phyloP scores from a whole-genome alignment of 352 stramenopile species.

The Globisporangium ultimum region DNA sequence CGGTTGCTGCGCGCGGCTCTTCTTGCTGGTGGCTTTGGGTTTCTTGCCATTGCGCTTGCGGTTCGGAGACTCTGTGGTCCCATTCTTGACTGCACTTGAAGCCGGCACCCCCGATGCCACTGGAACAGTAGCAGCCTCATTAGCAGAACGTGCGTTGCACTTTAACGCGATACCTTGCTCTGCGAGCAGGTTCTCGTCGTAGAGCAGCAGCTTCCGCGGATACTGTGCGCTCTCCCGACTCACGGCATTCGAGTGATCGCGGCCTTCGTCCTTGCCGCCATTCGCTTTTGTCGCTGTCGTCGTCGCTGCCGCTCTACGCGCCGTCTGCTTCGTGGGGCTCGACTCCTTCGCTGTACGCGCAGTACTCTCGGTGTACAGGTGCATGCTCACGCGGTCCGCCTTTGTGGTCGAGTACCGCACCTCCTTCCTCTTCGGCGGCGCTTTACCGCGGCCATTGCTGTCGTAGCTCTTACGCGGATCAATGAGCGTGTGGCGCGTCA shows the following conservation, averaged over 20 bases:
- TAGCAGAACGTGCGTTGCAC: not conserved
- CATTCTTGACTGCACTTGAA: conserved; percentile 10
- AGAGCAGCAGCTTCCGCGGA: conserved; percentile 21
- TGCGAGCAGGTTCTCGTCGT: conserved; percentile 22
- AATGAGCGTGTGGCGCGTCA: conserved; percentile 12
- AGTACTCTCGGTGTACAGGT: conserved; percentile 21
- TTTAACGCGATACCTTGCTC: not conserved
- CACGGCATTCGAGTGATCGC: conserved; percentile 9
- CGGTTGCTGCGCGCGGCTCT: not conserved
- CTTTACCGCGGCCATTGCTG: not conserved
- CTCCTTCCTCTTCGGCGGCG: too few species aligned
- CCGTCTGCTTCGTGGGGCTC: conserved; percentile 1
- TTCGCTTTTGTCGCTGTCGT: conserved; percentile 18
- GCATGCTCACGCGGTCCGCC: conserved; percentile 2
- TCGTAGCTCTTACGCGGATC: conserved; percentile 15
- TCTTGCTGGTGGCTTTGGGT: conserved; percentile 15
- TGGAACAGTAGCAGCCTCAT: not conserved
- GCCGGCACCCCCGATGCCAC: not conserved
- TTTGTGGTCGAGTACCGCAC: conserved; percentile 1
- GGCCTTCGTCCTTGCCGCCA: conserved; percentile 16
- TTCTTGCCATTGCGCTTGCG: conserved; percentile 18
- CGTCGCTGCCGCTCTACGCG: conserved; percentile 5
- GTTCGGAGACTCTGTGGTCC: conserved; percentile 11
- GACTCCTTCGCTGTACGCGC: conserved; percentile 12
- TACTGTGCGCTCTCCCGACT: conserved; percentile 10